Conservation (phyloP, 1,284 basidiomycete genomes). For the Cutaneotrichosporon cavernicola region DNA sequence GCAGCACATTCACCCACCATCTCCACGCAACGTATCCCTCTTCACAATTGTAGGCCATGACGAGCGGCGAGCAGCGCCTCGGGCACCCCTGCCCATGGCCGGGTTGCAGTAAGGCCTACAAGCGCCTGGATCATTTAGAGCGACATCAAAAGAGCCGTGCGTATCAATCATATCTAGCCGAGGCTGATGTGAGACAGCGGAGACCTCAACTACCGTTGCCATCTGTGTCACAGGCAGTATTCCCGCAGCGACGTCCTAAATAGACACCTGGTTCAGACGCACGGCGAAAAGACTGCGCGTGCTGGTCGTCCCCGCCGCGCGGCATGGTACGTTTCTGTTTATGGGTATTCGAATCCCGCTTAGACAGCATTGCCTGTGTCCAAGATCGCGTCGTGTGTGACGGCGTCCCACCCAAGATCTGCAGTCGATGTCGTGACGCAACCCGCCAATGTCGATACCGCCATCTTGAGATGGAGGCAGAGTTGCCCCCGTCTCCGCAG, state of each 20-base stretch:
- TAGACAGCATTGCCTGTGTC: conserved; percentile 19
- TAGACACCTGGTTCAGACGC: conserved; percentile 27
- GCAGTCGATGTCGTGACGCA: conserved; percentile 18
- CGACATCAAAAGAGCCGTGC: conserved; percentile 28
- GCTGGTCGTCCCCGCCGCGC: conserved; percentile 27
- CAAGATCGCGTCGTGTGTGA: conserved; percentile 19
- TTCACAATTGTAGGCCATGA: background rate
- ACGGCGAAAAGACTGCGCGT: conserved; percentile 21
- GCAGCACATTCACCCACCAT: conserved; percentile 1
- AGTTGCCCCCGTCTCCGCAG: background rate
- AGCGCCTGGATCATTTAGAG: conserved; percentile 27
- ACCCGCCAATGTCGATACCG: conserved; percentile 18
- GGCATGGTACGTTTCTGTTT: conserved; percentile 20
- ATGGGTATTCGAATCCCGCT: too few relatives aligned
- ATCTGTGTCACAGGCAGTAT: conserved; percentile 24
- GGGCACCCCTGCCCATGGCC: conserved; percentile 25
- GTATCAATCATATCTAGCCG: background rate
- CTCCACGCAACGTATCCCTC: background rate
- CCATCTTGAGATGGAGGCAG: conserved; percentile 18
- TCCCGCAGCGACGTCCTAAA: conserved; percentile 30
- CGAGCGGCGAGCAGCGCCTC: background rate
- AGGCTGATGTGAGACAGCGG: conserved; percentile 23
- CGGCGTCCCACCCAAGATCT: conserved; percentile 22
- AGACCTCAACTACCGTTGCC: conserved; percentile 25
- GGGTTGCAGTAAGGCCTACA: conserved; percentile 28